A percentile compares a stretch with the other conserved stretches of the same genome.
Evolutionary conservation across 345 rosid species (phyloP).

Genomic region (Citrus hindsii): DNA sequence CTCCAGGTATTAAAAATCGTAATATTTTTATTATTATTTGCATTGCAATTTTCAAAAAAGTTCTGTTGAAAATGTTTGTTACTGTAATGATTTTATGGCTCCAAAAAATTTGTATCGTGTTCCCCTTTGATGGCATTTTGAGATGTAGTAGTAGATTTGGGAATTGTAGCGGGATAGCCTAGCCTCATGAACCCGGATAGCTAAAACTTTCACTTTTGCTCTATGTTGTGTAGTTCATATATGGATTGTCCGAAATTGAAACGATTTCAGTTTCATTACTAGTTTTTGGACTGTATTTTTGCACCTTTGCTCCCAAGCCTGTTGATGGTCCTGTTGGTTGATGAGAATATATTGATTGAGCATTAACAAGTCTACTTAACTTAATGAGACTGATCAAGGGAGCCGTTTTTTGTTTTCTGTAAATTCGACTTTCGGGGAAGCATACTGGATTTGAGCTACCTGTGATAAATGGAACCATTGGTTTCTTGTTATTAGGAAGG

Average conservation of each 20-base stretch:
- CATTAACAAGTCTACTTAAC: not conserved
- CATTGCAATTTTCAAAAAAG: not conserved
- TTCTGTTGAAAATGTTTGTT: too few relatives aligned
- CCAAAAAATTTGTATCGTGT: too few relatives aligned
- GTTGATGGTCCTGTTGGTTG: too few relatives aligned
- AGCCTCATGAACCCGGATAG: not conserved
- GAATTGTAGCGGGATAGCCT: not conserved
- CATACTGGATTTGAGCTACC: not conserved
- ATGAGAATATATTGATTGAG: not conserved
- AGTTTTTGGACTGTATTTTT: too few relatives aligned
- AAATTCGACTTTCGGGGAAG: not conserved
- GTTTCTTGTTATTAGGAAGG: not conserved
- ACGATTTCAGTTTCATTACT: not conserved
- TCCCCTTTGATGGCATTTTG: too few relatives aligned
- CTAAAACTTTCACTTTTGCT: not conserved
- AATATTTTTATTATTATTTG: too few relatives aligned
- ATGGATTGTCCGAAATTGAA: not conserved
- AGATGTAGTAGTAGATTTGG: not conserved
- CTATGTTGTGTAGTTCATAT: not conserved
- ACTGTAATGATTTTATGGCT: too few relatives aligned
- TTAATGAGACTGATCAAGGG: too few relatives aligned
- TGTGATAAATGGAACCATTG: not conserved
- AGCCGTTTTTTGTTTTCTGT: too few relatives aligned
- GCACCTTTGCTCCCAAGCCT: not conserved
- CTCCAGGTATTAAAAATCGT: conserved; percentile 3